Percentiles rank a stretch among this genome's conserved stretches.
These are phyloP conservation scores for Geotrichum bryndzae DNA, from an alignment of 1,139 yeast genomes.

Conservation along the genomic window DNA sequence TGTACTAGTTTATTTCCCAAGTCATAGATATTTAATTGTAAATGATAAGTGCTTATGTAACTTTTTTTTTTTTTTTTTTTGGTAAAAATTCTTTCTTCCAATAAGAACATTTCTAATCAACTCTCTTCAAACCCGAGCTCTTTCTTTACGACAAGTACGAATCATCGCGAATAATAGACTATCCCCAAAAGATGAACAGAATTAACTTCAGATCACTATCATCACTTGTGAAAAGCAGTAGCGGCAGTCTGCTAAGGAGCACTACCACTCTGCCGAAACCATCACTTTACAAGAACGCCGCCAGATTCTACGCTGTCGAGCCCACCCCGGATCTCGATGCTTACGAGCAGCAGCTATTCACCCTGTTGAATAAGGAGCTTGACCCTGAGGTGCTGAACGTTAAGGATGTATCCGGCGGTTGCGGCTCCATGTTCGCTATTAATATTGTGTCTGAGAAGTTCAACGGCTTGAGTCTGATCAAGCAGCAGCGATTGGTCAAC, in stretches of 20 bases:
- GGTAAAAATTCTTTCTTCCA: not conserved
- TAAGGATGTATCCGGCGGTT: constrained; percentile 85
- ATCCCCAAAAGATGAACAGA: not conserved
- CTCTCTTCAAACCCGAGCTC: not conserved
- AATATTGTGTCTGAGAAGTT: constrained; percentile 66
- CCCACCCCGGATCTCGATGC: constrained; percentile 40
- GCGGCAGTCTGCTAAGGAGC: not conserved
- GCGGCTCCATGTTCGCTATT: constrained; percentile 97
- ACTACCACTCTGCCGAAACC: not conserved
- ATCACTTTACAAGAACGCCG: not conserved
- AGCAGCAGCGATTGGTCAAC: constrained; percentile 89
- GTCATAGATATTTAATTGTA: not conserved
- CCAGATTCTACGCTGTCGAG: constrained; percentile 8
- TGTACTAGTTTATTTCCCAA: not conserved
- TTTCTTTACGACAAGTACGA: not conserved
- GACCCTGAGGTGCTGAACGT: constrained; percentile 59
- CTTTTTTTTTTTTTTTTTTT: not conserved
- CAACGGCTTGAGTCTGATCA: constrained; percentile 74
- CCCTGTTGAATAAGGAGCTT: constrained; percentile 49
- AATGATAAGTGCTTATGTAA: not conserved
- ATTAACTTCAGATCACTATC: not conserved
- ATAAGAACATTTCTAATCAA: not conserved
- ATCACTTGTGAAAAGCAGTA: not conserved
- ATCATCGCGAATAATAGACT: not conserved
- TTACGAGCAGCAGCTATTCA: constrained; percentile 62